phyloP scores from a whole-genome alignment of 768 basidiomycete genomes.

The Psilocybe azurescens region DNA sequence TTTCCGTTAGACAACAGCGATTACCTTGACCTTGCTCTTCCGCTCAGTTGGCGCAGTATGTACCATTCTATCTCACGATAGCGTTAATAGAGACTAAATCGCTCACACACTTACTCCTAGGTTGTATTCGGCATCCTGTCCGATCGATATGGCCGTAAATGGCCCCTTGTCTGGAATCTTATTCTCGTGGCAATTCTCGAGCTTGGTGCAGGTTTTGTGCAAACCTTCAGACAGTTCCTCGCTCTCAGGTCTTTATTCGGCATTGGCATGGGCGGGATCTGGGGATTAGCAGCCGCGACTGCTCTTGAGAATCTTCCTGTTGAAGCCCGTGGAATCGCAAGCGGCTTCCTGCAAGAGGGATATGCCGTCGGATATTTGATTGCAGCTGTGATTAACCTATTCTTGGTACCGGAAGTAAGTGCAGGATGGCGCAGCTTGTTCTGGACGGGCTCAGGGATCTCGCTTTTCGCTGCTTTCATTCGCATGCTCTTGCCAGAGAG shows the following conservation, averaged over 20 bases:
- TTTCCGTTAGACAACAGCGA: conserved; percentile 64
- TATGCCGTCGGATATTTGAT: conserved; percentile 87
- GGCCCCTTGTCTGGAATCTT: conserved; percentile 85
- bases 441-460: conserved; percentile 78
- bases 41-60: conserved; percentile 74
- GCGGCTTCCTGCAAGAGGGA: conserved; percentile 87
- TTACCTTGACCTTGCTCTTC: conserved; percentile 94
- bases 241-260: conserved; percentile 85
- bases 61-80: conserved; percentile 22
- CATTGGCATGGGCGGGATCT: conserved; percentile 88
- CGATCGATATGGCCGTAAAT: conserved; percentile 92
- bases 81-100: background rate
- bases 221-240: conserved; percentile 80
- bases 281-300: conserved; percentile 84
- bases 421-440: conserved; percentile 78
- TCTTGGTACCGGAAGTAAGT: conserved; percentile 51
- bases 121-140: conserved; percentile 84
- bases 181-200: conserved; percentile 73
- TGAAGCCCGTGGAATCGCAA: conserved; percentile 83
- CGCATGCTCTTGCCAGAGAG: conserved; percentile 80
- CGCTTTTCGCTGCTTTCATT: conserved; percentile 68
- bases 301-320: conserved; percentile 90
- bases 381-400: conserved; percentile 83
- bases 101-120: conserved; percentile 24
- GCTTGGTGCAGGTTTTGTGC: conserved; percentile 81